These are phyloP conservation scores for Sherardia arvensis DNA, from an alignment of 257 asterid species.

Conservation along the genomic window DNA sequence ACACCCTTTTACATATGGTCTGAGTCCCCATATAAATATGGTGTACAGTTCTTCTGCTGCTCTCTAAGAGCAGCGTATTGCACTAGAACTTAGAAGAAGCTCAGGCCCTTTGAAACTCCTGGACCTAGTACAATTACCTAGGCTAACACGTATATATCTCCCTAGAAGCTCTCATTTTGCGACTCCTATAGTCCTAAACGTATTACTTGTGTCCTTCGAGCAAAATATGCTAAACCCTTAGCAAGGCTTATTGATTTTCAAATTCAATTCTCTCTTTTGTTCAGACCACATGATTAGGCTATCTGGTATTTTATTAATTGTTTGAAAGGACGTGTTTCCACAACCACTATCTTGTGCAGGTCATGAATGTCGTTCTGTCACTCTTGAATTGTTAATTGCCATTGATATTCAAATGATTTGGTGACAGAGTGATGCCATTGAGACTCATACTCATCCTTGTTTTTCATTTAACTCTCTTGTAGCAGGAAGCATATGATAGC, in stretches of 20 bases:
- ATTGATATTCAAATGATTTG: neutral
- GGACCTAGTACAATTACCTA: neutral
- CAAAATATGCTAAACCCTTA: neutral
- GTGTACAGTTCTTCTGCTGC: neutral
- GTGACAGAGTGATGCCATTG: neutral
- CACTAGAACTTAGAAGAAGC: no score
- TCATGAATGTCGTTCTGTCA: neutral
- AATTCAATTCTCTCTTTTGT: neutral
- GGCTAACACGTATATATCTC: no score
- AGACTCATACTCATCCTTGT: neutral
- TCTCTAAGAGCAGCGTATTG: neutral
- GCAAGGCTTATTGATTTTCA: neutral
- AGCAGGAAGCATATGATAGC: constrained; percentile 80
- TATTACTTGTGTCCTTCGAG: neutral
- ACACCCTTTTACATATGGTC: neutral
- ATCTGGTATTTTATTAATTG: neutral
- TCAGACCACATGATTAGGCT: neutral
- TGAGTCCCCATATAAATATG: neutral
- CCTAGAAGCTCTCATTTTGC: no score
- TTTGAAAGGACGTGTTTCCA: neutral
- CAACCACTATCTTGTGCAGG: neutral
- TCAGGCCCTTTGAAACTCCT: neutral
- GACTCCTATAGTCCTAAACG: neutral
- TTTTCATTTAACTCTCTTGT: constrained; percentile 10
- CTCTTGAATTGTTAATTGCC: no score